A percentile compares a stretch with the other conserved stretches of the same genome.
Conservation (phyloP, 1,139 yeast genomes). For the Hemisphaericaspora xylofermentans region DNA sequence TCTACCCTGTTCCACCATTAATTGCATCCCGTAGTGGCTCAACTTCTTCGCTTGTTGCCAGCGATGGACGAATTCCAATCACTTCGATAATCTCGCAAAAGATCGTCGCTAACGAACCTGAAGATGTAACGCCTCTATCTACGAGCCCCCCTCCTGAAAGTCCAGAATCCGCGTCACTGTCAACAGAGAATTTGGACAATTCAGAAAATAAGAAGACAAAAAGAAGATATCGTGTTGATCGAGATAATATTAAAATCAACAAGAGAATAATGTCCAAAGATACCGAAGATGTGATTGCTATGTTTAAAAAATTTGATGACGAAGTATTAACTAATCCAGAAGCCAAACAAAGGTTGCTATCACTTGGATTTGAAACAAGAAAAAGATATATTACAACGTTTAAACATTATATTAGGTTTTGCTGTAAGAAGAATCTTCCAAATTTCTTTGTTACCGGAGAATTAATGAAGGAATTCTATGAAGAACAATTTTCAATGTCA, state of each 20-base stretch:
- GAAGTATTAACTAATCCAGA: conserved; percentile 18
- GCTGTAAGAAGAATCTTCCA: conserved; percentile 15
- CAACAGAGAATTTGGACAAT: background rate
- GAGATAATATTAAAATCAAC: conserved; percentile 18
- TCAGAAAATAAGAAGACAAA: conserved; percentile 11
- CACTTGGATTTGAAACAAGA: conserved; percentile 19
- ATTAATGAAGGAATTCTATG: conserved; percentile 18
- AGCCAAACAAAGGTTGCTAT: conserved; percentile 16
- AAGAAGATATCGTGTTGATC: conserved; percentile 16
- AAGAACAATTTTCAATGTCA: conserved; percentile 17
- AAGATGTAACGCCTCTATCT: background rate
- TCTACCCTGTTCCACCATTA: background rate
- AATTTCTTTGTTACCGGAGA: conserved; percentile 20
- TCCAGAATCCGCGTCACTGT: background rate
- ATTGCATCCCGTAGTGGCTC: background rate
- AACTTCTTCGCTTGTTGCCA: background rate
- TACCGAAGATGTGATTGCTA: conserved; percentile 18
- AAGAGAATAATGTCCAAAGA: conserved; percentile 19
- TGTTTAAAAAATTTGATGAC: conserved; percentile 20
- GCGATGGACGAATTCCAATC: conserved; percentile 14
- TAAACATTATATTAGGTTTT: conserved; percentile 18
- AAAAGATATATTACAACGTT: conserved; percentile 19
- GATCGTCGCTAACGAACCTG: conserved; percentile 11
- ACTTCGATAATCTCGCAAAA: conserved; percentile 19
- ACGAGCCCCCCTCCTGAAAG: background rate